These are phyloP conservation scores for Abelmoschus esculentus DNA, from an alignment of 345 rosid genomes.

Conservation along the genomic window DNA sequence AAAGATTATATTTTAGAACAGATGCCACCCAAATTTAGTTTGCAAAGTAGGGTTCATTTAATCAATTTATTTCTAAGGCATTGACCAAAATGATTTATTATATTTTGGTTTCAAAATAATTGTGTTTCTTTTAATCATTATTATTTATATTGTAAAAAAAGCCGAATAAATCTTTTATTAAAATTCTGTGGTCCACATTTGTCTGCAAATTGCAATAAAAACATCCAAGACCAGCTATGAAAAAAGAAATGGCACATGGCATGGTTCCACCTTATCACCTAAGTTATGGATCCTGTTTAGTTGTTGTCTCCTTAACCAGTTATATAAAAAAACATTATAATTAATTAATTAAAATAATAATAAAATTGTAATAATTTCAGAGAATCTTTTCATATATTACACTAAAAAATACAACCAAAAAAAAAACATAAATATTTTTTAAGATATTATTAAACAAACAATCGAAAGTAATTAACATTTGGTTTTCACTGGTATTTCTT, in stretches of 20 bases:
- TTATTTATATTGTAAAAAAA: too few species aligned
- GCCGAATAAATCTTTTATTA: neutral
- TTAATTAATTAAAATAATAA: neutral
- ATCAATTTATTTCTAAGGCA: neutral
- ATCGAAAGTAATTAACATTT: conserved; percentile 11
- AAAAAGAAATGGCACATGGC: conserved; percentile 22
- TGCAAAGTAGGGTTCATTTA: neutral
- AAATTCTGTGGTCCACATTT: conserved; percentile 3
- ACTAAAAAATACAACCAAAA: conserved; percentile 14
- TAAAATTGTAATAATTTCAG: neutral
- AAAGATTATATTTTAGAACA: too few species aligned
- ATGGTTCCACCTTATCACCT: conserved; percentile 17
- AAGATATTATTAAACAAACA: conserved; percentile 7
- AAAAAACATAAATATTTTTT: conserved; percentile 14
- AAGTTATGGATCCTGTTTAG: conserved; percentile 21
- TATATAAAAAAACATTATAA: neutral
- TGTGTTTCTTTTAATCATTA: neutral
- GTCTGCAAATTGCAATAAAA: conserved; percentile 3
- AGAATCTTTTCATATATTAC: conserved; percentile 12
- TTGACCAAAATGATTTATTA: neutral
- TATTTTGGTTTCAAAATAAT: too few species aligned
- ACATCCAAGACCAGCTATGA: neutral
- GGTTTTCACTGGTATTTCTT: conserved; percentile 7
- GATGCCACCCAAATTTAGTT: neutral
- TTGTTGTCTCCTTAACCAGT: conserved; percentile 21